Evolutionary conservation across 2,329 filamentous ascomycete genomes (phyloP).

Genomic region (Cercospora sp.): DNA sequence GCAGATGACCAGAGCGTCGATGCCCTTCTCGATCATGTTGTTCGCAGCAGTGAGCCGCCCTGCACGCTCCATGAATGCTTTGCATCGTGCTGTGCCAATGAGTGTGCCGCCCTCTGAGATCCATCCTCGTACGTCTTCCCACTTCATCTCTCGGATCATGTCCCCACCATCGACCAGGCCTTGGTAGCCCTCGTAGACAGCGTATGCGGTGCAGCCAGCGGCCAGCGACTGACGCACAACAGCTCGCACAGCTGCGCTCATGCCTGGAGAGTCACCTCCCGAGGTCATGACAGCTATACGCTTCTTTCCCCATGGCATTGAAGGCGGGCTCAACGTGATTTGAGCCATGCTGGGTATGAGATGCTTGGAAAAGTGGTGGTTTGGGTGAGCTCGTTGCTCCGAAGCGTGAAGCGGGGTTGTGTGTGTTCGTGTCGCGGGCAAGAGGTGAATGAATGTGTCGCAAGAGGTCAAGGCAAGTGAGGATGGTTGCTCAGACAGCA

Average conservation of each 20-base stretch:
- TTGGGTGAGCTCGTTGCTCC: background rate
- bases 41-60: constrained; percentile 84
- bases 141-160: constrained; percentile 83
- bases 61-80: constrained; percentile 84
- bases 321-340: constrained; percentile 35
- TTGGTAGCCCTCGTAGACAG: constrained; percentile 87
- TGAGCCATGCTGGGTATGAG: constrained; percentile 33
- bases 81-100: constrained; percentile 92
- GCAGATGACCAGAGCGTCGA: constrained; percentile 94
- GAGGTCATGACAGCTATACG: constrained; percentile 90
- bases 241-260: constrained; percentile 88
- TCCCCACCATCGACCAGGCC: constrained; percentile 86
- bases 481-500: background rate
- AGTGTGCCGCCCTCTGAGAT: constrained; percentile 91
- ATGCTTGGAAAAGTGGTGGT: background rate
- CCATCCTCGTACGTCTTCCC: constrained; percentile 94
- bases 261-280: constrained; percentile 89
- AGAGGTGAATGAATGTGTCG: background rate
- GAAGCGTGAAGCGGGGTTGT: background rate
- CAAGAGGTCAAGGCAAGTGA: background rate
- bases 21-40: constrained; percentile 90
- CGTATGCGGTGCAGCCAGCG: constrained; percentile 57
- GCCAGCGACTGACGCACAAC: constrained; percentile 90
- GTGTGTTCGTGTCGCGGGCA: background rate
- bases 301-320: constrained; percentile 49